phyloP scores from a whole-genome alignment of 768 basidiomycete species.

The Amanita subjunquillea region DNA sequence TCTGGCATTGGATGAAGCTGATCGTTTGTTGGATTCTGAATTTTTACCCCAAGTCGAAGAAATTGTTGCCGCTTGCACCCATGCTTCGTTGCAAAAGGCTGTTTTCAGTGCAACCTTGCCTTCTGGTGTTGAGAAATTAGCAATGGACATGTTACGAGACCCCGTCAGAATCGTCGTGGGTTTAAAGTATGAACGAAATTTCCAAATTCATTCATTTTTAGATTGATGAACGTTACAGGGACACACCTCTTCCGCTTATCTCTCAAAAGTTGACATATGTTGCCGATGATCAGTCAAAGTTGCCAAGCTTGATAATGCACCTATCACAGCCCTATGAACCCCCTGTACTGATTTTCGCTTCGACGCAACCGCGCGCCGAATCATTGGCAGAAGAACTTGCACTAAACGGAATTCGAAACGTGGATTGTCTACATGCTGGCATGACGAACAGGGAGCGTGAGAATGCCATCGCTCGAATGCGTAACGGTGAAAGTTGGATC shows the following conservation, averaged over 20 bases:
- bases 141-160: slow-evolving; percentile 74
- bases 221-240: slow-evolving; percentile 35
- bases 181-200: slow-evolving; percentile 58
- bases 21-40: slow-evolving; percentile 81
- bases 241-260: slow-evolving; percentile 90
- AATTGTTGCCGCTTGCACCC: slow-evolving; percentile 68
- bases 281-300: slow-evolving; percentile 88
- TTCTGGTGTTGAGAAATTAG: slow-evolving; percentile 76
- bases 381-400: slow-evolving; percentile 76
- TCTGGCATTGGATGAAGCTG: slow-evolving; percentile 84
- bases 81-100: slow-evolving; percentile 66
- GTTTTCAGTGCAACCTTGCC: slow-evolving; percentile 96
- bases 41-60: slow-evolving; percentile 87
- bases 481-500: slow-evolving; percentile 86
- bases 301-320: slow-evolving; percentile 77
- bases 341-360: slow-evolving; percentile 86
- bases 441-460: slow-evolving; percentile 83
- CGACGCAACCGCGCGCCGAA: slow-evolving; percentile 76
- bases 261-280: slow-evolving; percentile 85
- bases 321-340: slow-evolving; percentile 79
- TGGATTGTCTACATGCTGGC: slow-evolving; percentile 87
- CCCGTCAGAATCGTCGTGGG: slow-evolving; percentile 95
- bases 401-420: slow-evolving; percentile 67
- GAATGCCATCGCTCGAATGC: slow-evolving; percentile 76
- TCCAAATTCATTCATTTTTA: neutral